A percentile compares a stretch with the other conserved stretches of the same genome.
Evolutionary conservation across 371 early-diverging fungal genomes (phyloP).

Genomic region (Parasitella parasitica): DNA sequence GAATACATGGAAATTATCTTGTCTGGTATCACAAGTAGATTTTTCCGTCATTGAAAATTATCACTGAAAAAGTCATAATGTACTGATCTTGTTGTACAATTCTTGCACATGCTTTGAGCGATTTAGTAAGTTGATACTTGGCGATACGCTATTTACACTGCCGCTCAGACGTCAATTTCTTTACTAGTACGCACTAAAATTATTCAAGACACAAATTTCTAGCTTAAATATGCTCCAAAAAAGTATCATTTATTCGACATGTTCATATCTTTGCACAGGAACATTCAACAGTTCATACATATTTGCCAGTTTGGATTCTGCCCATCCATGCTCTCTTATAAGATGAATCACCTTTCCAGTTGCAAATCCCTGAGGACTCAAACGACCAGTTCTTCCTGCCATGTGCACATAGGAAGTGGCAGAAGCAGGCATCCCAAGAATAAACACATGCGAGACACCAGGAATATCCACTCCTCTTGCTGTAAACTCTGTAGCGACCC

Average conservation of each 20-base stretch:
- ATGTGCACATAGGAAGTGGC: conserved; percentile 76
- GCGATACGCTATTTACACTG: too few species aligned
- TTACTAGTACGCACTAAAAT: too few species aligned
- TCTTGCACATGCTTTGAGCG: too few species aligned
- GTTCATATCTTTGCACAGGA: conserved; percentile 27
- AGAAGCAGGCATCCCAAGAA: conserved; percentile 67
- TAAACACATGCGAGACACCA: conserved; percentile 80
- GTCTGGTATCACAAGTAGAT: too few species aligned
- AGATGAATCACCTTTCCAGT: conserved; percentile 62
- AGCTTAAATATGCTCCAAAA: too few species aligned
- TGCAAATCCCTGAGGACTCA: conserved; percentile 42
- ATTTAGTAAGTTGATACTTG: too few species aligned
- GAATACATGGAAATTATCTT: too few species aligned
- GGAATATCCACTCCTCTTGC: conserved; percentile 91
- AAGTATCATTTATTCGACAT: conserved; percentile 32
- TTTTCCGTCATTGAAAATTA: too few species aligned
- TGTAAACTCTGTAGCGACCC: conserved; percentile 75
- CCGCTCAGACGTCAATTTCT: too few species aligned
- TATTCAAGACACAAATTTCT: too few species aligned
- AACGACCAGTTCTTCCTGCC: conserved; percentile 80
- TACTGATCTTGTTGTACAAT: too few species aligned
- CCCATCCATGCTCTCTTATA: conserved; percentile 47
- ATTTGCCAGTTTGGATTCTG: conserved; percentile 32
- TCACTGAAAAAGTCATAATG: too few species aligned
- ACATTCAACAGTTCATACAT: conserved; percentile 43